Evolutionary conservation across 441 rosid species (phyloP).

Genomic region (Jatropha podagrica): DNA sequence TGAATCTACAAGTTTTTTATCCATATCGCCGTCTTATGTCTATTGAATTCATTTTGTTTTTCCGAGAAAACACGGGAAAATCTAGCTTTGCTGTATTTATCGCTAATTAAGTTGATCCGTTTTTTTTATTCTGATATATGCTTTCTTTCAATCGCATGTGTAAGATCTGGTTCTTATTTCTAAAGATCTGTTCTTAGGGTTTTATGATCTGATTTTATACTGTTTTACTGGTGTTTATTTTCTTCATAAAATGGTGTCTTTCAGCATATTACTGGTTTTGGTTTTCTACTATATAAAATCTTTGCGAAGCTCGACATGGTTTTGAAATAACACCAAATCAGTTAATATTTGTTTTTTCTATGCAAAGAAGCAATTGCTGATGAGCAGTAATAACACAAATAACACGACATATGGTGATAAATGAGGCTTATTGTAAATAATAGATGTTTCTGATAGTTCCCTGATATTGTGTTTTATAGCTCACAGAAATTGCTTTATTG

Average conservation of each 20-base stretch:
- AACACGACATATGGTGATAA: too few species aligned
- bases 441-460: too few species aligned
- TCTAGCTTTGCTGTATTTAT: background rate
- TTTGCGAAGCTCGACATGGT: too few species aligned
- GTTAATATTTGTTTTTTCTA: too few species aligned
- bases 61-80: slow-evolving; percentile 1
- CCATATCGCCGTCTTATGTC: too few species aligned
- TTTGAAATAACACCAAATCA: too few species aligned
- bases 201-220: background rate
- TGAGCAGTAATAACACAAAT: too few species aligned
- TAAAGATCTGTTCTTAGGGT: slow-evolving; percentile 5
- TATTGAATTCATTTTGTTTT: slow-evolving; percentile 1
- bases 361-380: too few species aligned
- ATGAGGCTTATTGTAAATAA: too few species aligned
- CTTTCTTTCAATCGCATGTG: background rate
- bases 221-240: background rate
- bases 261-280: background rate
- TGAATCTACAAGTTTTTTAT: background rate
- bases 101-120: background rate
- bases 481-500: too few species aligned
- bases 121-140: slow-evolving; percentile 16
- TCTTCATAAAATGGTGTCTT: background rate
- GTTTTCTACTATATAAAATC: too few species aligned
- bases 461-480: too few species aligned
- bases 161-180: slow-evolving; percentile 29